Conservation (phyloP, 441 rosid genomes). For the Geranium incanum region DNA sequence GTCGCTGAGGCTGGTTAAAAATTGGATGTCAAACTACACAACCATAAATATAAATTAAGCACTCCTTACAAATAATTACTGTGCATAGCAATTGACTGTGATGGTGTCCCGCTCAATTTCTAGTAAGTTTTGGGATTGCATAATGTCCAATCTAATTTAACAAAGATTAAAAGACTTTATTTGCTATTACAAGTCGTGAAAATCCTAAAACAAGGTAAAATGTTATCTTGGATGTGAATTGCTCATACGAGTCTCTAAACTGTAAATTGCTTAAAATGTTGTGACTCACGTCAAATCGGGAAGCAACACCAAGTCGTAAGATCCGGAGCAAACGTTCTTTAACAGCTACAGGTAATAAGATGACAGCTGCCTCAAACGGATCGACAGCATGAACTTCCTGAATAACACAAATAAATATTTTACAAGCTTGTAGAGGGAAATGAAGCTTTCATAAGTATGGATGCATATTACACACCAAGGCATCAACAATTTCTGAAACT, state of each 20-base stretch:
- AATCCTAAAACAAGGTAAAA: neutral
- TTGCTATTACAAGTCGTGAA: neutral
- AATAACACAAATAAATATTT: neutral
- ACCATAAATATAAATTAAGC: neutral
- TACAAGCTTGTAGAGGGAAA: neutral
- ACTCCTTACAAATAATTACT: conserved; percentile 5
- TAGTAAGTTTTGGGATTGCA: neutral
- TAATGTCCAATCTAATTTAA: neutral
- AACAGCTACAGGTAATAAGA: conserved; percentile 15
- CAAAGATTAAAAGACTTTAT: neutral
- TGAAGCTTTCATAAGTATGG: neutral
- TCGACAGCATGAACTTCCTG: neutral
- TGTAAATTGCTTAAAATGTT: neutral
- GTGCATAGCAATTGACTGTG: neutral
- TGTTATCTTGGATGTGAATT: neutral
- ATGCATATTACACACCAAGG: neutral
- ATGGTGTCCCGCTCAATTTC: neutral
- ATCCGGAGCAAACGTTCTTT: conserved; percentile 14
- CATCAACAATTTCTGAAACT: no score
- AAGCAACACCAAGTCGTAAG: conserved; percentile 12
- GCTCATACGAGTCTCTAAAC: conserved; percentile 1
- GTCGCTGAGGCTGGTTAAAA: conserved; percentile 6
- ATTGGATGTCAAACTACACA: conserved; percentile 12
- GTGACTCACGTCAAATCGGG: conserved; percentile 10
- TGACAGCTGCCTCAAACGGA: conserved; percentile 11